Evolutionary conservation across 345 rosid species (phyloP).

Genomic region (Pistacia atlantica): DNA sequence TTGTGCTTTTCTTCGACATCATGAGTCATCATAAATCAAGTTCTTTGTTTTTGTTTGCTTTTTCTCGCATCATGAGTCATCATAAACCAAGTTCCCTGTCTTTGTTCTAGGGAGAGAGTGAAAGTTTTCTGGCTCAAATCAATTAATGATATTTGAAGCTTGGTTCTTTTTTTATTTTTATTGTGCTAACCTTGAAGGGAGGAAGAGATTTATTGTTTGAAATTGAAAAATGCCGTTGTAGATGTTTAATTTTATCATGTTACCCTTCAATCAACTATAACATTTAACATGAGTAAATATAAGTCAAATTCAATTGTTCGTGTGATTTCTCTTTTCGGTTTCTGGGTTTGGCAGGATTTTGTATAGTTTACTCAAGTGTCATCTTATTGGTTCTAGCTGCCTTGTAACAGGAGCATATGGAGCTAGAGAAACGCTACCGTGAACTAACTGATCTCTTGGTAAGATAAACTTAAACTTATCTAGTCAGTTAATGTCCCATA

Average conservation of each 20-base stretch:
- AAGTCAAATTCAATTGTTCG: neutral
- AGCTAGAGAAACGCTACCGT: conserved; percentile 97
- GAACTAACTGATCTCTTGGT: conserved; percentile 98
- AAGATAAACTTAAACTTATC: conserved; percentile 32
- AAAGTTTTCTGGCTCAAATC: neutral
- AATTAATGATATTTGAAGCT: neutral
- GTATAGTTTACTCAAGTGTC: conserved; percentile 16
- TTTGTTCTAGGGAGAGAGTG: conserved; percentile 7
- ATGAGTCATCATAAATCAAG: neutral
- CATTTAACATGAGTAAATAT: neutral
- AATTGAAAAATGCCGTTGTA: neutral
- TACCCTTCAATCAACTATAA: neutral
- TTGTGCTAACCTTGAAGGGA: neutral
- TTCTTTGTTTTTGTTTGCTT: no score
- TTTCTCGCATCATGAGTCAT: no score
- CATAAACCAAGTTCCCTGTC: neutral
- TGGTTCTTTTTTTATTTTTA: neutral
- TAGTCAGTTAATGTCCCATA: neutral
- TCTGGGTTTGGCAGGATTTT: neutral
- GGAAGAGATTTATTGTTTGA: neutral
- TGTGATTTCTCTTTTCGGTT: neutral
- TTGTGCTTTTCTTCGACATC: no score
- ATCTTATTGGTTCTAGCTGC: conserved; percentile 31
- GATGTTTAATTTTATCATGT: neutral
- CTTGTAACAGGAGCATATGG: conserved; percentile 85